These are phyloP conservation scores for Chenopodium formosanum DNA, from an alignment of 148 eudicot genomes.

Conservation along the genomic window DNA sequence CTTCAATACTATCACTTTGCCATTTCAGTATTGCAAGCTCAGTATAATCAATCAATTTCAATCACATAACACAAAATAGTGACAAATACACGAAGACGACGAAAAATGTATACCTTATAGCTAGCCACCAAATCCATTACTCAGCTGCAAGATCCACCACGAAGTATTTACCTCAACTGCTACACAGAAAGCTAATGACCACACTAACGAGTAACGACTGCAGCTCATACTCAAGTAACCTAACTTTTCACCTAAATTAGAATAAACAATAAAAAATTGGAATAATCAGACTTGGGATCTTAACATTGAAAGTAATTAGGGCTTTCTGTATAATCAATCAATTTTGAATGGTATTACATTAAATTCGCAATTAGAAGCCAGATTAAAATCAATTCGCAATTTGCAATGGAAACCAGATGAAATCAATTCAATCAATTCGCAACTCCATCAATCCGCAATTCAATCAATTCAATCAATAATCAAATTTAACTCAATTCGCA, in stretches of 20 bases:
- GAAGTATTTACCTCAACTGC: slow-evolving; percentile 1
- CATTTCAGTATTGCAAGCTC: neutral
- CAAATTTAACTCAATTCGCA: too few species aligned
- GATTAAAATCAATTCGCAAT: too few species aligned
- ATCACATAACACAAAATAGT: neutral
- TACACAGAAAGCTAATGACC: neutral
- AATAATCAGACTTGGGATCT: too few species aligned
- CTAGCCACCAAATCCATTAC: slow-evolving; percentile 70
- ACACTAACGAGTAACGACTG: neutral
- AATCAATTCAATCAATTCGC: too few species aligned
- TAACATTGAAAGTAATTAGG: too few species aligned
- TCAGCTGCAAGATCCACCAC: slow-evolving; percentile 25
- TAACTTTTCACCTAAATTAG: slow-evolving; percentile 9
- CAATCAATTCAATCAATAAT: too few species aligned
- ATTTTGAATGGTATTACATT: too few species aligned
- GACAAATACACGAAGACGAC: neutral
- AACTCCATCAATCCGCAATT: too few species aligned
- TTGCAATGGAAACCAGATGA: too few species aligned
- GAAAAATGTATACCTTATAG: slow-evolving; percentile 56
- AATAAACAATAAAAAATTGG: neutral
- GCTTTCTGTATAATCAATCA: too few species aligned
- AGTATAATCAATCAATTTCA: neutral
- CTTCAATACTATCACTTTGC: neutral
- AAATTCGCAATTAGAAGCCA: too few species aligned
- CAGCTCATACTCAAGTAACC: slow-evolving; percentile 18